phyloP scores from a whole-genome alignment of 768 basidiomycete species.

The Tricholoma saponaceum region DNA sequence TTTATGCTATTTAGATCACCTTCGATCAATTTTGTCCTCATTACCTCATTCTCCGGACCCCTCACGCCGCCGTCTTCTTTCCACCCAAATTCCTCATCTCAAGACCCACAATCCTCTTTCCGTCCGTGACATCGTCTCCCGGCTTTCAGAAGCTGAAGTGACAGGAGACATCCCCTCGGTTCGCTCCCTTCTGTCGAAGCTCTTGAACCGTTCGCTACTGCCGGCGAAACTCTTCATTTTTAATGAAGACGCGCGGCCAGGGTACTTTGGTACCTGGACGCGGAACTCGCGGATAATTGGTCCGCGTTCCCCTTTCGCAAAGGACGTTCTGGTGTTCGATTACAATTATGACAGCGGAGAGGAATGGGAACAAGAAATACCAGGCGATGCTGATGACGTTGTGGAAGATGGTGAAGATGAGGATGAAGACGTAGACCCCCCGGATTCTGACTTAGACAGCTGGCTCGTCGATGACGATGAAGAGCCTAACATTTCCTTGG shows the following conservation, averaged over 20 bases:
- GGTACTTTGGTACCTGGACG: slow-evolving; percentile 95
- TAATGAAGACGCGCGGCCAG: slow-evolving; percentile 79
- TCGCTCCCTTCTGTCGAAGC: slow-evolving; percentile 53
- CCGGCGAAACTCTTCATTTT: slow-evolving; percentile 86
- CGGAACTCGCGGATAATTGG: slow-evolving; percentile 74
- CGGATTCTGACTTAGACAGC: slow-evolving; percentile 73
- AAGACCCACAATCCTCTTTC: slow-evolving; percentile 34
- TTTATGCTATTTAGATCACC: slow-evolving; percentile 29
- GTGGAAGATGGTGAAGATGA: slow-evolving; percentile 67
- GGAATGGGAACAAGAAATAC: slow-evolving; percentile 92
- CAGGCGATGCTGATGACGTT: slow-evolving; percentile 75
- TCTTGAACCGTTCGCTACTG: slow-evolving; percentile 58
- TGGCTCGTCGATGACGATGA: slow-evolving; percentile 81
- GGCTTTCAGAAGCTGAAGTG: slow-evolving; percentile 75
- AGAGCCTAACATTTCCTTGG: slow-evolving; percentile 37
- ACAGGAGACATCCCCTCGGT: slow-evolving; percentile 67
- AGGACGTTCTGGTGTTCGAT: slow-evolving; percentile 74
- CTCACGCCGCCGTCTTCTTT: slow-evolving; percentile 13
- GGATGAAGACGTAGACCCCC: slow-evolving; percentile 51
- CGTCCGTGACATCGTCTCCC: slow-evolving; percentile 47
- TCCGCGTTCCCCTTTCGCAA: slow-evolving; percentile 77
- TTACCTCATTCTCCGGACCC: slow-evolving; percentile 25
- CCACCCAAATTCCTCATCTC: slow-evolving; percentile 19
- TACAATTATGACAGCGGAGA: slow-evolving; percentile 93
- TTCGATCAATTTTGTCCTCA: slow-evolving; percentile 31